These are phyloP conservation scores for Moesziomyces antarcticus DNA, from an alignment of 1,284 basidiomycete genomes.

Conservation along the genomic window DNA sequence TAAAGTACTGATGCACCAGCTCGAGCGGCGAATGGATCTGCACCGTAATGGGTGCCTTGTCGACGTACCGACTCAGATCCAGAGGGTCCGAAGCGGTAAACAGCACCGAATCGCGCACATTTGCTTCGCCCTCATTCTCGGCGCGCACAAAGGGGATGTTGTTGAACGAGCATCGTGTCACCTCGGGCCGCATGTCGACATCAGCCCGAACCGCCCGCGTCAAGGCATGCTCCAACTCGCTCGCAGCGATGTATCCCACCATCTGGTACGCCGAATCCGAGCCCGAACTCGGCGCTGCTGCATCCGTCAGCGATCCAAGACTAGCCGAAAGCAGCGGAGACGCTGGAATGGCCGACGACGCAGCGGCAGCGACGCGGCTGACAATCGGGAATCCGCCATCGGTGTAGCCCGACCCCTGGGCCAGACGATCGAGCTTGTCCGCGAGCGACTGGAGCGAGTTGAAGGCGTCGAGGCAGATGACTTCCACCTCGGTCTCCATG, in stretches of 20 bases:
- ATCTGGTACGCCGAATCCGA: conserved; percentile 71
- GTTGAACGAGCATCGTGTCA: conserved; percentile 41
- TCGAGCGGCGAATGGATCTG: conserved; percentile 85
- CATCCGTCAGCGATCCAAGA: conserved; percentile 22
- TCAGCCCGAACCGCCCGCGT: conserved; percentile 14
- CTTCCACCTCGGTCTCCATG: conserved; percentile 57
- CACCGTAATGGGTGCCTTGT: conserved; percentile 86
- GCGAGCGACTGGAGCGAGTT: conserved; percentile 75
- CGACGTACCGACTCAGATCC: conserved; percentile 89
- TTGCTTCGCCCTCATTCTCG: conserved; percentile 23
- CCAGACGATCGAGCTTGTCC: conserved; percentile 71
- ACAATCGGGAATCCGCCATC: conserved; percentile 89
- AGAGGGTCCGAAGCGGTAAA: conserved; percentile 68
- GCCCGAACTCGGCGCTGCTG: conserved; percentile 66
- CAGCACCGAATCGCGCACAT: conserved; percentile 43
- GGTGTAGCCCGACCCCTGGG: conserved; percentile 67
- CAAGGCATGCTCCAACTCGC: conserved; percentile 87
- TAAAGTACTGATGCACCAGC: conserved; percentile 78
- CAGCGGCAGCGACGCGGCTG: conserved; percentile 63
- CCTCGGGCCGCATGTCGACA: conserved; percentile 11
- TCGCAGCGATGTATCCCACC: conserved; percentile 91
- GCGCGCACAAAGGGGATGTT: conserved; percentile 46
- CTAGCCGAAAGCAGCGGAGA: conserved; percentile 25
- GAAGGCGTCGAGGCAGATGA: conserved; percentile 71
- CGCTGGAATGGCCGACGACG: neutral